phyloP scores from a whole-genome alignment of 345 rosid species.

The Dimocarpus longan region DNA sequence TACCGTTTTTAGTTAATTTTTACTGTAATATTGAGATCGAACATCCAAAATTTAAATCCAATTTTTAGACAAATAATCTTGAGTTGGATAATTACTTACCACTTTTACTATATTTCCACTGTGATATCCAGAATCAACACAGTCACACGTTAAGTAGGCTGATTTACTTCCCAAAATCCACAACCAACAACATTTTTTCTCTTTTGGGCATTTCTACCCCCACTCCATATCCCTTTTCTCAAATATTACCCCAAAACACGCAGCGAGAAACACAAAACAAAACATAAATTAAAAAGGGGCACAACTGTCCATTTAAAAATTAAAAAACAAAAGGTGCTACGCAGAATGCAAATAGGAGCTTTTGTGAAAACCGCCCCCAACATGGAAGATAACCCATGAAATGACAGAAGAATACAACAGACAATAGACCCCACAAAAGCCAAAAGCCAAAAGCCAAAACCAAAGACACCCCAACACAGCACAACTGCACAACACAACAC shows the following conservation, averaged over 20 bases:
- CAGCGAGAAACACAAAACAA: neutral
- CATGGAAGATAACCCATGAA: neutral
- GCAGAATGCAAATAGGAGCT: neutral
- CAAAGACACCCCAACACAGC: neutral
- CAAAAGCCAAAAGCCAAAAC: neutral
- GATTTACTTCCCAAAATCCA: too few relatives aligned
- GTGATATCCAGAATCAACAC: too few relatives aligned
- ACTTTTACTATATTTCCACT: too few relatives aligned
- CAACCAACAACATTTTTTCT: too few relatives aligned
- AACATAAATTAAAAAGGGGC: neutral
- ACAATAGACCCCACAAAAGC: neutral
- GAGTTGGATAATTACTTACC: too few relatives aligned
- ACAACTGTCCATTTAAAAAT: neutral
- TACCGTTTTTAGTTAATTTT: too few relatives aligned
- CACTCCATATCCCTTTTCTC: too few relatives aligned
- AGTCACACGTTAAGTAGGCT: too few relatives aligned
- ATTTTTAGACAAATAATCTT: too few relatives aligned
- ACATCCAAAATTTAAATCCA: too few relatives aligned
- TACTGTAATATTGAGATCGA: too few relatives aligned
- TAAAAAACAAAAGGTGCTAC: neutral
- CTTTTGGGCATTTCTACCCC: too few relatives aligned
- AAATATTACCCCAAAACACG: neutral
- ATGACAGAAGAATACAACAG: neutral
- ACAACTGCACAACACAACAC: neutral
- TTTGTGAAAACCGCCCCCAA: neutral